Evolutionary conservation across 176 grass and related monocot species (phyloP), one percentile per base, ranked within the genome.

Genomic region (Urochloa ruziziensis): DNA sequence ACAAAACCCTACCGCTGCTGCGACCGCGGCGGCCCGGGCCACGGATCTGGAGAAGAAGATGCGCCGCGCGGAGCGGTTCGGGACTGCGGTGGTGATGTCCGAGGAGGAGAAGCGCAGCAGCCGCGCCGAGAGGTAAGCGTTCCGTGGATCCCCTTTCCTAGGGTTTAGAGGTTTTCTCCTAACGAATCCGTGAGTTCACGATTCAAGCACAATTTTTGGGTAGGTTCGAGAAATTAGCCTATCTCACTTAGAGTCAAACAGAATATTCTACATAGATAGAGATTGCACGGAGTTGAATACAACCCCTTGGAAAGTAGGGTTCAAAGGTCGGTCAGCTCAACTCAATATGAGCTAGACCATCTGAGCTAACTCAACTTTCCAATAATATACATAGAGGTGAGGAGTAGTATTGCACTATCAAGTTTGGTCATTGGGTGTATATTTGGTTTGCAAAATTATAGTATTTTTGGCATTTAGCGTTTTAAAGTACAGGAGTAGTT

Each of bases 31-130:
- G 14, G 57, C 80, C 7, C 84, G 27, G 7, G 91, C 48, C 33
- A 94, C 91, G 29, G 91, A 99, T 83, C 77, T 99, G 44, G 88
- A 96, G 88, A 99, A 96, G 93, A 99, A 99, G 93, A 83, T 96
- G 74, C 93, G 91, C 62, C 91, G 97, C 15, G 97, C 97, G 18
- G 97, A 99, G 89, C 80, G 97, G 39, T 99, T 99, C 24, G 93
- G 97, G 56, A 90, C 89, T 52, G 35, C 65, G 16, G 93, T 99
- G 71, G 79, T 92, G 30, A 84, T 92, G 80, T 96, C 97, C 18
- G 97, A 99, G 90, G 83, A 89, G 81, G 93, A 99, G 86, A 99
- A 99, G 78, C 93, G 97, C 67, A 96, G 89, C 80, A 96, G 69
- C 67, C 93, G 97, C 32, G 91, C 97, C n/a, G 91, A 96, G 80